A percentile compares a stretch with the other conserved stretches of the same genome.
These are phyloP conservation scores for Trichoderma koningii DNA, from an alignment of 2,329 filamentous ascomycete genomes.

Conservation along the genomic window DNA sequence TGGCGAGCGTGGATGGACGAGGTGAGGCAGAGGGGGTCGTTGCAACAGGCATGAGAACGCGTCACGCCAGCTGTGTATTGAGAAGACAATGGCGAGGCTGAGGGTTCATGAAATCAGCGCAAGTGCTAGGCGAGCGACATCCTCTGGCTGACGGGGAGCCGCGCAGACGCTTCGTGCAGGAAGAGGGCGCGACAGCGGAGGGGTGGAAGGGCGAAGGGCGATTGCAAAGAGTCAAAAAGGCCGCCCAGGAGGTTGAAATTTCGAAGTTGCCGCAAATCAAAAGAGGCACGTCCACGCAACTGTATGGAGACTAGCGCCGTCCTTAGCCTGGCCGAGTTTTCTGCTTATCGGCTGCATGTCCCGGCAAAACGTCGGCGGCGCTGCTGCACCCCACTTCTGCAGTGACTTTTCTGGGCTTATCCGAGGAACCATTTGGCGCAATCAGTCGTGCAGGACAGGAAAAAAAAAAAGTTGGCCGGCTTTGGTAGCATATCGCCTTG, in stretches of 20 bases:
- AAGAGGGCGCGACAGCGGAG: conserved; percentile 37
- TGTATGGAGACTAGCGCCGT: conserved; percentile 37
- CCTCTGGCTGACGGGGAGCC: conserved; percentile 34
- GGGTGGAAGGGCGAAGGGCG: conserved; percentile 39
- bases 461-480: conserved; percentile 15
- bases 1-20: conserved; percentile 80
- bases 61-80: conserved; percentile 44
- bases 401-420: conserved; percentile 16
- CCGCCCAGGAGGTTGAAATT: conserved; percentile 48
- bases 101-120: conserved; percentile 34
- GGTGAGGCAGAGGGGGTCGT: conserved; percentile 69
- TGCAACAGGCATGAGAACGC: conserved; percentile 79
- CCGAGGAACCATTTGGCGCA: conserved; percentile 18
- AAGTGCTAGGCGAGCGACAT: conserved; percentile 40
- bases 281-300: conserved; percentile 41
- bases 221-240: conserved; percentile 42
- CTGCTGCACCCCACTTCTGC: conserved; percentile 19
- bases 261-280: conserved; percentile 48
- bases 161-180: conserved; percentile 43
- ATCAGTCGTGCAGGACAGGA: background rate
- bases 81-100: conserved; percentile 32
- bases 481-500: background rate
- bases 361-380: conserved; percentile 40
- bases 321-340: conserved; percentile 38
- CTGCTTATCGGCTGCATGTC: conserved; percentile 39